phyloP scores from a whole-genome alignment of 495 filamentous ascomycete species.

The Aspergillus indologenus region DNA sequence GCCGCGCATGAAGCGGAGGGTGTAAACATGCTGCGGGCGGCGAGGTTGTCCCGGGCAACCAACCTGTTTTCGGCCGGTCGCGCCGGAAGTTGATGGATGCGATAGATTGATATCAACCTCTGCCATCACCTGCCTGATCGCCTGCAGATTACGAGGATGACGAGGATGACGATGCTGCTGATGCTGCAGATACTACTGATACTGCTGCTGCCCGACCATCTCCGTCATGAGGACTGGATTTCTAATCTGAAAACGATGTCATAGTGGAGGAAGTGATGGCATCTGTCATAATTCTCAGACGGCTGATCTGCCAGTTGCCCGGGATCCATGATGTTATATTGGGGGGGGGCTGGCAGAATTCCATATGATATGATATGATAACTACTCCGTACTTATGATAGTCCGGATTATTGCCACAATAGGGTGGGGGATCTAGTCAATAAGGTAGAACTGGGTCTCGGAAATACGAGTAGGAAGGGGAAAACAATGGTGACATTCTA shows the following conservation, averaged over 20 bases:
- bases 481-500: background rate
- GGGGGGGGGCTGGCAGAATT: background rate
- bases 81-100: constrained; percentile 2
- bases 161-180: too few species aligned
- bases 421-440: too few species aligned
- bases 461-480: too few species aligned
- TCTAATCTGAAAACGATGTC: constrained; percentile 1
- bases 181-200: too few species aligned
- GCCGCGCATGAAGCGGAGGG: constrained; percentile 30
- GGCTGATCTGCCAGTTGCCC: background rate
- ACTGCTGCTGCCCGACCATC: background rate
- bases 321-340: background rate
- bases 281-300: constrained; percentile 1
- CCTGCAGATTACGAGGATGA: background rate
- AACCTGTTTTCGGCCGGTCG: constrained; percentile 11
- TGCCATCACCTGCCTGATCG: background rate
- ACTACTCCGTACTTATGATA: background rate
- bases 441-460: too few species aligned
- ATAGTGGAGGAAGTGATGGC: constrained; percentile 6
- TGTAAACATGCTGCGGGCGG: constrained; percentile 40
- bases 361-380: background rate
- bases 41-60: constrained; percentile 44
- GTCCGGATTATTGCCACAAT: too few species aligned
- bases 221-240: background rate
- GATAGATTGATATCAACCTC: constrained; percentile 3